phyloP scores from a whole-genome alignment of 257 asterid species.

The Rauvolfia tetraphylla region DNA sequence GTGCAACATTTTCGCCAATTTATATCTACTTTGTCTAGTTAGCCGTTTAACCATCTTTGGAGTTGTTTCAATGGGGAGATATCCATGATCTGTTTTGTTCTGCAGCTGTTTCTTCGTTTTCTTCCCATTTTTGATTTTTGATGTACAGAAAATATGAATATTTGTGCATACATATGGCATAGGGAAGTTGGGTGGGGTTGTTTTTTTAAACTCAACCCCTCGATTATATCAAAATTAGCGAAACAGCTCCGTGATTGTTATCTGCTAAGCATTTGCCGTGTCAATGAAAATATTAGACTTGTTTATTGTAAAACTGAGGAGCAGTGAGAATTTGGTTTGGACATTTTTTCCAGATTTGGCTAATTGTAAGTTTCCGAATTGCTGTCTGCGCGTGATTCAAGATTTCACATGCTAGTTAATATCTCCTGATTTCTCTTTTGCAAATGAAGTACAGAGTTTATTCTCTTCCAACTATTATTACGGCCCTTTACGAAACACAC shows the following conservation, averaged over 20 bases:
- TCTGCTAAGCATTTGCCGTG: neutral
- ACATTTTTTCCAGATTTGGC: too few relatives aligned
- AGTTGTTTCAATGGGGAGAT: neutral
- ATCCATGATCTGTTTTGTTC: too few relatives aligned
- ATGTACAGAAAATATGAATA: slow-evolving; percentile 9
- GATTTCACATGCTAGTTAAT: too few relatives aligned
- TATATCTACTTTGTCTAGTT: too few relatives aligned
- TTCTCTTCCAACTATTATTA: too few relatives aligned
- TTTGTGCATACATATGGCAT: slow-evolving; percentile 1
- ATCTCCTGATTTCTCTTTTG: too few relatives aligned
- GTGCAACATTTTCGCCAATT: too few relatives aligned
- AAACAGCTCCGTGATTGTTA: neutral
- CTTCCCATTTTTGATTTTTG: neutral
- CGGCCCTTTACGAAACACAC: too few relatives aligned
- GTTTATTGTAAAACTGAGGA: too few relatives aligned
- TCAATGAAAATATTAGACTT: neutral
- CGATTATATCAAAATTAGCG: neutral
- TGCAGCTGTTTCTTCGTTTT: neutral
- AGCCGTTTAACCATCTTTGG: neutral
- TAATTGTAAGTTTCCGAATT: too few relatives aligned
- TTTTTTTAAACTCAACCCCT: slow-evolving; percentile 5
- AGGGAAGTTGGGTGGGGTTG: neutral
- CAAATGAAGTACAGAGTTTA: too few relatives aligned
- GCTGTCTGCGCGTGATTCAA: too few relatives aligned
- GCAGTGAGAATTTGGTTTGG: neutral